Percentiles rank a stretch among this genome's conserved stretches.
These are phyloP conservation scores for Eucalyptus polyanthemos DNA, from an alignment of 345 rosid species.

Conservation along the genomic window DNA sequence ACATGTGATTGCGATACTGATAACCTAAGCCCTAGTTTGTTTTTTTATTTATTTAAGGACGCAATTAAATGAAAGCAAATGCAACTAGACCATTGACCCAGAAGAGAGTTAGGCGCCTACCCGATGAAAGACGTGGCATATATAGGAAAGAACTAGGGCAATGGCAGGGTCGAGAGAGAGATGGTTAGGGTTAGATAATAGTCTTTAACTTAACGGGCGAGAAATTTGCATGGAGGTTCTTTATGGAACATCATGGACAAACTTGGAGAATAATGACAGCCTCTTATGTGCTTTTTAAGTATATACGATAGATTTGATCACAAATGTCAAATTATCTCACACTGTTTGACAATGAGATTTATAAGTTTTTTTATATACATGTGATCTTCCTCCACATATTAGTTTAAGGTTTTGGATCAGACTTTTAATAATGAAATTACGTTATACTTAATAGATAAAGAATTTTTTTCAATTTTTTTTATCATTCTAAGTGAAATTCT, in stretches of 20 bases:
- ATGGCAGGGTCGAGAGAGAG: not conserved
- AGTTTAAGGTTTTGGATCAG: not conserved
- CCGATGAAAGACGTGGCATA: not conserved
- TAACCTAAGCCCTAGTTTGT: not conserved
- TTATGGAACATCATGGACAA: too few relatives aligned
- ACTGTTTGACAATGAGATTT: not conserved
- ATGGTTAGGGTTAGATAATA: not conserved
- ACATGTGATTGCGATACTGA: not conserved
- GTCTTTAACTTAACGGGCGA: not conserved
- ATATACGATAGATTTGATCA: not conserved
- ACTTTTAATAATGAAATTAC: not conserved
- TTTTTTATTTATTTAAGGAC: not conserved
- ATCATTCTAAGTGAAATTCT: not conserved
- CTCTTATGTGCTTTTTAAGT: not conserved
- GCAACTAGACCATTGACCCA: not conserved
- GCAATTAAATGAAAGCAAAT: not conserved
- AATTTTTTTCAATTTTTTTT: not conserved
- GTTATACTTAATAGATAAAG: too few relatives aligned
- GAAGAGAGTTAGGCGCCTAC: not conserved
- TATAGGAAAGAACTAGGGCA: not conserved
- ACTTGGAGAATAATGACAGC: not conserved
- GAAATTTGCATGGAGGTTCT: too few relatives aligned
- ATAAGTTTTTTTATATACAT: too few relatives aligned
- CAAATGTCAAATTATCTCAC: too few relatives aligned
- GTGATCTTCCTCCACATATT: not conserved